Conservation (phyloP, 176 grass and related monocot species). For the Musa acuminata region DNA sequence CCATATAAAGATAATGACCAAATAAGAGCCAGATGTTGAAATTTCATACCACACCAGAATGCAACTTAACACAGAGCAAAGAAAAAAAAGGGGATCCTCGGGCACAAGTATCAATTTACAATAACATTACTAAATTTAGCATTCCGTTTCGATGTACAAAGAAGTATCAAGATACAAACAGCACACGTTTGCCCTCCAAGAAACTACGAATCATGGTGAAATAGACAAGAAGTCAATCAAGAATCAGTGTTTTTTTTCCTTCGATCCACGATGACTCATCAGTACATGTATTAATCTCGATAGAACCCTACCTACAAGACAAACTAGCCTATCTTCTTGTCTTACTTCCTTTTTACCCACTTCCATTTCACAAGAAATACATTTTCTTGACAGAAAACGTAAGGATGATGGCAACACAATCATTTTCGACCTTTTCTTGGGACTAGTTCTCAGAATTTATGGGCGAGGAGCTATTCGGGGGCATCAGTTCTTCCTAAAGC, state of each 20-base stretch:
- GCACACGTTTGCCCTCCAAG: neutral
- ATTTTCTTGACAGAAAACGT: too few species aligned
- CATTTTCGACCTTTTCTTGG: too few species aligned
- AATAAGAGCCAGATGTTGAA: too few species aligned
- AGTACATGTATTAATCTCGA: neutral
- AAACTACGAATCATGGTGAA: neutral
- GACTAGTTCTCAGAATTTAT: neutral
- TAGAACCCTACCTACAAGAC: neutral
- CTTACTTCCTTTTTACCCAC: too few species aligned
- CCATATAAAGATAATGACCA: too few species aligned
- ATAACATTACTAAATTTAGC: neutral
- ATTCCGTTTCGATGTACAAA: neutral
- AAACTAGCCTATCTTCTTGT: neutral
- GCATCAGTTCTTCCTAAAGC: neutral
- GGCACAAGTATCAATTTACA: neutral
- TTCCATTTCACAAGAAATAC: too few species aligned
- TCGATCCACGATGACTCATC: neutral
- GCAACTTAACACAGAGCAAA: too few species aligned
- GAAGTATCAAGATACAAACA: neutral
- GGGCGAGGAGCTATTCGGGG: neutral
- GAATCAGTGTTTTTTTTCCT: too few species aligned
- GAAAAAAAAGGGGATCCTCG: too few species aligned
- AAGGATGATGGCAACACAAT: too few species aligned
- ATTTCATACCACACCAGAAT: too few species aligned
- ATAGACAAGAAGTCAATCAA: neutral